A percentile compares a stretch with the other conserved stretches of the same genome.
phyloP scores from a whole-genome alignment of 257 asterid species.

The Fraxinus pennsylvanica region DNA sequence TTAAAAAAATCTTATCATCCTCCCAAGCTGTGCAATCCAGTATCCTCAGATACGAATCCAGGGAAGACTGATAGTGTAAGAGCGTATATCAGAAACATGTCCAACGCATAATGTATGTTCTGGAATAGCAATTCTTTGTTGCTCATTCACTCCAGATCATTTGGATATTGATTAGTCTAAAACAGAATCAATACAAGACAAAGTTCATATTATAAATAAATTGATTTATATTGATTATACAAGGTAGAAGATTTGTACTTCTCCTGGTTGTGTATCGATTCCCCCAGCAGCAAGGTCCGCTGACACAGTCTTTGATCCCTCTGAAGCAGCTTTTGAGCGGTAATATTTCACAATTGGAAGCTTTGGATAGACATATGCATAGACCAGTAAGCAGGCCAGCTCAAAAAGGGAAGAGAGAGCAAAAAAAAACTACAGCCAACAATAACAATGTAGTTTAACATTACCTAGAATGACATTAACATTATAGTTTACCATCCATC shows the following conservation, averaged over 20 bases:
- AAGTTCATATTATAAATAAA: background rate
- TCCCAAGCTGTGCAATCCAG: conserved; percentile 47
- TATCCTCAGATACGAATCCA: conserved; percentile 47
- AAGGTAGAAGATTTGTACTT: conserved; percentile 13
- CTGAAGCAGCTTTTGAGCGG: no score
- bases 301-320: no score
- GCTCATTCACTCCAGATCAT: conserved; percentile 33
- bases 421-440: no score
- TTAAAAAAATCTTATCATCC: conserved; percentile 30
- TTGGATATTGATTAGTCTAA: conserved; percentile 28
- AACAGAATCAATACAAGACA: background rate
- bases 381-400: no score
- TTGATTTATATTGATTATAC: background rate
- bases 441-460: no score
- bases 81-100: conserved; percentile 36
- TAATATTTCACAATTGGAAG: no score
- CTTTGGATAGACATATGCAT: no score
- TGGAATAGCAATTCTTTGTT: conserved; percentile 37
- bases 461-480: no score
- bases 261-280: conserved; percentile 19
- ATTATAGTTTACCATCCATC: no score
- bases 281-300: conserved; percentile 46
- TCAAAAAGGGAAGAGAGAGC: no score
- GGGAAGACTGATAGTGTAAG: conserved; percentile 49
- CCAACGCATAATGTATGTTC: conserved; percentile 46